phyloP scores from a whole-genome alignment of 2,329 filamentous ascomycete genomes.

The Aspergillus clavatus region DNA sequence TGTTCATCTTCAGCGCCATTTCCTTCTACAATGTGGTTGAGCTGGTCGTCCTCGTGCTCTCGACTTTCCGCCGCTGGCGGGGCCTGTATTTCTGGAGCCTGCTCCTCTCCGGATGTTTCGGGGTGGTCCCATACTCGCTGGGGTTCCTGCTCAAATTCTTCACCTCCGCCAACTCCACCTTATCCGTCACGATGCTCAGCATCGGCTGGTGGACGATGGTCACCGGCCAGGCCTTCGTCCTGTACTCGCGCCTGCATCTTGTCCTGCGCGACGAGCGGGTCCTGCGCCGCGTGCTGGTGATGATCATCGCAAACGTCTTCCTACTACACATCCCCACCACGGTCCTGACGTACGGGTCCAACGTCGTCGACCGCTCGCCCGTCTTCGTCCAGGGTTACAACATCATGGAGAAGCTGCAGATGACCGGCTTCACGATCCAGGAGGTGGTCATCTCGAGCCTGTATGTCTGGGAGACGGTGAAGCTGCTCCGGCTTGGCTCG shows the following conservation, averaged over 20 bases:
- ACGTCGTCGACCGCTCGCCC: constrained; percentile 18
- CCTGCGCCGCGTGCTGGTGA: constrained; percentile 48
- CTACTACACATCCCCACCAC: constrained; percentile 52
- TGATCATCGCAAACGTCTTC: constrained; percentile 55
- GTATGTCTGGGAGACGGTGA: constrained; percentile 52
- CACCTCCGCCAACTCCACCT: constrained; percentile 23
- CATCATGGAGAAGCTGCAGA: constrained; percentile 44
- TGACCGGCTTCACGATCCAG: constrained; percentile 44
- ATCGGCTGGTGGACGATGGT: constrained; percentile 59
- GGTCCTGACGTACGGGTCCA: constrained; percentile 49
- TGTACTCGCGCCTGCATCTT: constrained; percentile 60
- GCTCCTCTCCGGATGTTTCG: constrained; percentile 30
- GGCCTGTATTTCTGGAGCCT: constrained; percentile 44
- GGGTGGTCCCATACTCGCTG: constrained; percentile 37
- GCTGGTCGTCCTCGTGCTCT: constrained; percentile 36
- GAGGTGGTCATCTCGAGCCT: constrained; percentile 45
- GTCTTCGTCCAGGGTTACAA: constrained; percentile 40
- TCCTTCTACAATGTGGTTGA: constrained; percentile 47
- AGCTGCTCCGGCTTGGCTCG: constrained; percentile 37
- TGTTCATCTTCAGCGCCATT: constrained; percentile 36
- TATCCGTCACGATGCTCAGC: constrained; percentile 42
- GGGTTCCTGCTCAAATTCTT: constrained; percentile 44
- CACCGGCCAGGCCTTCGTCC: constrained; percentile 57
- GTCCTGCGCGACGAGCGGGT: constrained; percentile 49
- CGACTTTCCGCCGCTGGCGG: constrained; percentile 36